Evolutionary conservation across 148 eudicot genomes (phyloP).

Genomic region (Bassia scoparia): DNA sequence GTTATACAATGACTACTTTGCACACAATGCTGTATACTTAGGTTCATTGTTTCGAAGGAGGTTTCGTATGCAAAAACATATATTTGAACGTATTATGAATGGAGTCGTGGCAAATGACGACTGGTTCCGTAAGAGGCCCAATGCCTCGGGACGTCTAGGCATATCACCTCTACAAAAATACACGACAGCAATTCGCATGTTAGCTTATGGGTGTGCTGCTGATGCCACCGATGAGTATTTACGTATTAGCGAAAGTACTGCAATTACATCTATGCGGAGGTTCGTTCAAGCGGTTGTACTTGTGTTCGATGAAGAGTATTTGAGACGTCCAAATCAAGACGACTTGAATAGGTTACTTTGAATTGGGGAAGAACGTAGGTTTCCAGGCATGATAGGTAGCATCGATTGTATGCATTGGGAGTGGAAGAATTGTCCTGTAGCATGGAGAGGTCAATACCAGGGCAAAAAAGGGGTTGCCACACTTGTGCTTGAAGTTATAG

Average conservation of each 20-base stretch:
- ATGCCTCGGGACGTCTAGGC: no score
- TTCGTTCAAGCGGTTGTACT: not conserved
- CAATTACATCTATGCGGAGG: not conserved
- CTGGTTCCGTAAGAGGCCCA: no score
- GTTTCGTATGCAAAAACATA: not conserved
- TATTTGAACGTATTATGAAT: not conserved
- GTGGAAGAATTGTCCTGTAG: not conserved
- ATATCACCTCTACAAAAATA: no score
- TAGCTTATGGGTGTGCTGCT: not conserved
- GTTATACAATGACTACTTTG: not conserved
- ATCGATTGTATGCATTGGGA: not conserved
- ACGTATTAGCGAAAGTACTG: not conserved
- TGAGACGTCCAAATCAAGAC: not conserved
- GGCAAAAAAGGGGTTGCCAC: not conserved
- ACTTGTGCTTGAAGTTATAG: not conserved
- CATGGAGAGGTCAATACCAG: no score
- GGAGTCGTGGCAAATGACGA: not conserved
- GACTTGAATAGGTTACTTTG: not conserved
- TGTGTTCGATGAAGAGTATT: not conserved
- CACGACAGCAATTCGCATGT: not conserved
- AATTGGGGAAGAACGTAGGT: not conserved
- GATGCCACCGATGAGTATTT: not conserved
- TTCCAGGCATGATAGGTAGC: not conserved
- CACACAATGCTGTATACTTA: no score
- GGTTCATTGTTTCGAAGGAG: no score